Evolutionary conservation across 768 basidiomycete genomes (phyloP), one percentile per base, ranked within the genome.

Genomic region (Psilocybe tampanensis): DNA sequence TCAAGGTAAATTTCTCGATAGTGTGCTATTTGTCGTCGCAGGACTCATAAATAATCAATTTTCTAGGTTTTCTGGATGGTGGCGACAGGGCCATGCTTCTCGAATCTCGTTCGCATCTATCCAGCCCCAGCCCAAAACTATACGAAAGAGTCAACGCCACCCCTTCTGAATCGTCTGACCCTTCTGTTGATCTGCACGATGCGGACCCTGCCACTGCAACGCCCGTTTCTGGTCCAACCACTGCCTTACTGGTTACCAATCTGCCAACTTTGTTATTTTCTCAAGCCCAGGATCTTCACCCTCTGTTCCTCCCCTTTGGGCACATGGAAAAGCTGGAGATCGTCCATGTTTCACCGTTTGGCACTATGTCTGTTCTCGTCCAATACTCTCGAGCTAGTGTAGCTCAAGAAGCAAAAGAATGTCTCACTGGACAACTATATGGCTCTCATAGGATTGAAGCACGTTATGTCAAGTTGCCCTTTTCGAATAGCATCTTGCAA

Each of bases 251-350:
- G 34, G 84, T 91, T 47, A 80, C 77, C 56, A 87, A 89, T 57
- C 71, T 92, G 61, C 85, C 90, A 42, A 75, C 80, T 24, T 63
- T 89, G 42, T 71, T 92, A 41, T 92, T 92, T 68, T 82, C 86
- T 54, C 82, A 87, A 66, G 70, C 75, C 44, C 77, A 81, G 50
- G 90, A 92, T 65, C 70, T 91, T 60, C 80, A 88, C 49, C 89
- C 89, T n/a, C 76, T 92, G 36, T 80, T 92, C 56, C 83, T 77
- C 68, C 90, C 90, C 21, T 92, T 86, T 64, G 90, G 90, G 13
- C 72, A 77, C 26, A 82, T 90, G 66, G 84, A 85, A 64, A 81
- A 81, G 52, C 78, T 91, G 52, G 81, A 82, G 60, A 78, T 86
- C 12, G 70, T 78, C 29, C 67, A 76, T n/a, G 67, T 67, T 36